Base-by-base conservation (phyloP, 441 rosid genomes). In the Aquilaria agallochum region DNA sequence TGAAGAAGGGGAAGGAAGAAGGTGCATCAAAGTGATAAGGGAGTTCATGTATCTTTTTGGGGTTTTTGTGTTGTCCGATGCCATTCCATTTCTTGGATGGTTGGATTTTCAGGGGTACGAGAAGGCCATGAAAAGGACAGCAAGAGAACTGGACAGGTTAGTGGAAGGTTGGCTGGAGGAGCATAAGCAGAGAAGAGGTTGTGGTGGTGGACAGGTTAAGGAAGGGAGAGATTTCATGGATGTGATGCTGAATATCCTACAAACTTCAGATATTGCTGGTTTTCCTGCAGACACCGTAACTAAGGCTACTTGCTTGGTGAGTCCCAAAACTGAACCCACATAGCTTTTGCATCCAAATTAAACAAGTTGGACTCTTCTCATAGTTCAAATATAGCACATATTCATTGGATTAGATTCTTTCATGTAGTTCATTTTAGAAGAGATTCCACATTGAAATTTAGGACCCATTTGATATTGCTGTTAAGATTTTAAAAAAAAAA, bases 51-150 rank as follows among this genome's bases (percentile, higher is more conserved):
- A 68, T 46, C 70, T 84, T 42, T 66, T 76, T 10, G 93, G 90
- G 8, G 66, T 74, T 31, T 82, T 84, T 58, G 76, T 81, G 2
- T 65, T 73, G 53, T 79, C 90, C 1, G 90, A 87, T 68, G 94
- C 87, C 14, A 57, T 82, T 59, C 87, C 87, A 1, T 56, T 52
- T 63, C 66, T 82, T 42, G 1, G 80, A 51, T 84, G 86, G 83
- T 59, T 84, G 48, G 87, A 83, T 66, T 31, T 71, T 51, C 73
- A 58, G 51, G 89, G 91, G 9, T 73, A 77, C 59, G 79, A 83
- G 63, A 86, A 32, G 74, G 79, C 72, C 58, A 86, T 86, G 92
- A 88, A 80, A 73, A 72, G 68, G 73, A 82, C 85, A 1, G 82
- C 80, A 30, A 63, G 56, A 72, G 78, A 81, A 15, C 46, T 81